phyloP scores from a whole-genome alignment of 2,329 filamentous ascomycete genomes.

The Colletotrichum cordylinicola region DNA sequence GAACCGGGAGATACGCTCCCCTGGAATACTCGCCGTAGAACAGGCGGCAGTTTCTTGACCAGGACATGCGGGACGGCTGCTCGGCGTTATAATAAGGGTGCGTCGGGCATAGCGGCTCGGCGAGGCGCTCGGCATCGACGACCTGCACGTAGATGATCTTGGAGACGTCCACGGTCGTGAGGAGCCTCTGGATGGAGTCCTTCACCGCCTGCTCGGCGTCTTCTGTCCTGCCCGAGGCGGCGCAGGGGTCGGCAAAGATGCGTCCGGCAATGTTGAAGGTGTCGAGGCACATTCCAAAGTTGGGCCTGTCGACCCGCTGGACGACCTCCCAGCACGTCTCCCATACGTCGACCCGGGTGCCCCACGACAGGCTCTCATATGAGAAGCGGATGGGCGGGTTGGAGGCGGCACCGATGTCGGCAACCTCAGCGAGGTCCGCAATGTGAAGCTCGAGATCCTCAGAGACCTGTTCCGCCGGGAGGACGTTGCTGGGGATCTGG shows the following conservation, averaged over 20 bases:
- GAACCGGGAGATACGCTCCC: constrained; percentile 72
- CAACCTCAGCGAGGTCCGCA: constrained; percentile 66
- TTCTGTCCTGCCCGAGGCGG: constrained; percentile 47
- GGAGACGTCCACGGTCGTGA: constrained; percentile 59
- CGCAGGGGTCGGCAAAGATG: constrained; percentile 72
- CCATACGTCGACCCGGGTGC: constrained; percentile 74
- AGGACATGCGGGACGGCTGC: constrained; percentile 68
- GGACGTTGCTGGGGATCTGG: constrained; percentile 75
- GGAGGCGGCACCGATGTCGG: constrained; percentile 68
- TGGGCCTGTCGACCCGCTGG: constrained; percentile 65
- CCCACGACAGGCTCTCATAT: constrained; percentile 78
- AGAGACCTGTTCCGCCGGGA: constrained; percentile 52
- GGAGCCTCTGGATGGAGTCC: constrained; percentile 59
- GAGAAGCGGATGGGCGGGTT: constrained; percentile 68
- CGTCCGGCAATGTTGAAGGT: constrained; percentile 79
- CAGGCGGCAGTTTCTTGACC: constrained; percentile 76
- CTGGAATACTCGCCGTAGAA: constrained; percentile 59
- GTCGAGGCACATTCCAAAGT: constrained; percentile 80
- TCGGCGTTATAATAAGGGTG: constrained; percentile 38
- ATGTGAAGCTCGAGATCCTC: constrained; percentile 61
- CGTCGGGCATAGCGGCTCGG: constrained; percentile 58
- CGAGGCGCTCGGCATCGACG: constrained; percentile 73
- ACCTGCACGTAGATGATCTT: constrained; percentile 81
- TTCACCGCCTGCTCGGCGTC: constrained; percentile 62
- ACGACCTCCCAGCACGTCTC: constrained; percentile 75